Evolutionary conservation across 1,284 basidiomycete genomes (phyloP), one percentile per base, ranked within the genome.

Genomic region (Exsudoporus floridanus): DNA sequence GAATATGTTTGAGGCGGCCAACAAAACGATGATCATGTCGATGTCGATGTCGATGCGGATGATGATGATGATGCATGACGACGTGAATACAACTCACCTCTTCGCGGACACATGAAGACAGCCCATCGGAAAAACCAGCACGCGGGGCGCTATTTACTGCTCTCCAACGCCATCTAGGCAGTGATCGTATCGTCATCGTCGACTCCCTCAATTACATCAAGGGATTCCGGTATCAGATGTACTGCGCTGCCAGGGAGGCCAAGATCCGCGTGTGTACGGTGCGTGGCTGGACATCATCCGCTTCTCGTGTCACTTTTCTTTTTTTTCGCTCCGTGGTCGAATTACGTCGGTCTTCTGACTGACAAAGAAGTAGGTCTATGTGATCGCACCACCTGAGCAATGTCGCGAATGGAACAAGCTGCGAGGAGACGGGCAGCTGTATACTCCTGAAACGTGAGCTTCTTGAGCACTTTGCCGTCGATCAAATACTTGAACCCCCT

Each of bases 191-290:
- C 61, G 80, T 96, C 46, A 90, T 99, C 58, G 82, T 95, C 52
- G 96, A 99, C 62, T 85, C 88, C 7, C 82, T 92, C 59, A 96
- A 98, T 66, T 98, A 99, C 71, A 98, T 98, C 79, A 98, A 99
- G 70, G 89, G 92, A 7, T 98, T 94, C 66, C 83, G 96, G 35
- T 99, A 99, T 71, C 96, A 99, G 73, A 88, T 98, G 73, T 98
- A 98, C 73, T 98, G 95, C 66, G 92, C 92, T 0, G 94, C 94
- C 4, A 77, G 94, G 42, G 96, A 98, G 69, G 81, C 88, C 54
- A 90, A 89, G 60, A 76, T 94, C 31, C 78, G 94, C 25, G 86
- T 92, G 7, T 92, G 90, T 66, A 98, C 95, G 46, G 93, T 96
- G 69, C 68, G 91, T 79, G 50, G 41, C 21, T 9, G 13, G 19